Evolutionary conservation across 345 rosid genomes (phyloP).

Genomic region (Arabidopsis thaliana): TAIR10.1 NC_003071.7:5418501-5419000

Average conservation of each 20-base stretch:
- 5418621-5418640: not conserved
- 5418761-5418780: not conserved
- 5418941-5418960: not conserved
- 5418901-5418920: not conserved
- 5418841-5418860: too few relatives aligned
- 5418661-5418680: too few relatives aligned
- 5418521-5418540: not conserved
- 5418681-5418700: too few relatives aligned
- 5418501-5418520: not conserved
- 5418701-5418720: too few relatives aligned
- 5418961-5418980: not conserved
- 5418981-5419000: not conserved
- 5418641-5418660: too few relatives aligned
- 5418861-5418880: not conserved
- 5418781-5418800: not conserved
- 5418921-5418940: not conserved
- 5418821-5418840: too few relatives aligned
- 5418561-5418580: too few relatives aligned
- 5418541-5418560: too few relatives aligned
- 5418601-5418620: not conserved
- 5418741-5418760: too few relatives aligned
- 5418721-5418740: too few relatives aligned
- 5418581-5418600: not conserved
- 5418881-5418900: not conserved
- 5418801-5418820: not conserved